Conservation (phyloP, 2,329 filamentous ascomycete species). For the Monosporascus sp. region DNA sequence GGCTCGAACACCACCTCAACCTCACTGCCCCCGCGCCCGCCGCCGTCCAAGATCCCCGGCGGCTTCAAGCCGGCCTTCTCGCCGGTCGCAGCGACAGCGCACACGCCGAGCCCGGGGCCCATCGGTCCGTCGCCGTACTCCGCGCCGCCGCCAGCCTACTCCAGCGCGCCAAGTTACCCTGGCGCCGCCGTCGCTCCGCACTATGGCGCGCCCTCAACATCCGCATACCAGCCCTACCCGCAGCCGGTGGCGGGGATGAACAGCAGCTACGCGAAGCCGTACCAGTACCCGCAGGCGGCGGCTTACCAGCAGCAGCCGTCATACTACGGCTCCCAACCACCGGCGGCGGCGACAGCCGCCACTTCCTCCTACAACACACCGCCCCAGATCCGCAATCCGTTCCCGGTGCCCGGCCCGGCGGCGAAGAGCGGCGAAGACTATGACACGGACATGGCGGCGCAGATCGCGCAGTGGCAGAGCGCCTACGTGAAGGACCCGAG, state of each 20-base stretch:
- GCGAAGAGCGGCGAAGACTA: slow-evolving; percentile 37
- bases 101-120: slow-evolving; percentile 26
- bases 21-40: slow-evolving; percentile 75
- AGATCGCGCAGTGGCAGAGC: slow-evolving; percentile 93
- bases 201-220: slow-evolving; percentile 37
- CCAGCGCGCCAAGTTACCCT: slow-evolving; percentile 30
- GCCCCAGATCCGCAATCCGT: slow-evolving; percentile 77
- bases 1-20: slow-evolving; percentile 46
- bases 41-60: slow-evolving; percentile 46
- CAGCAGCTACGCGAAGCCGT: slow-evolving; percentile 17
- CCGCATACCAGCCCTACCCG: slow-evolving; percentile 34
- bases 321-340: slow-evolving; percentile 27
- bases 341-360: slow-evolving; percentile 29
- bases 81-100: slow-evolving; percentile 27
- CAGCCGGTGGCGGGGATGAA: slow-evolving; percentile 13
- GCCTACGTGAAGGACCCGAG: slow-evolving; percentile 60
- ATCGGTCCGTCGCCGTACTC: slow-evolving; percentile 24
- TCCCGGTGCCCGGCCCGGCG: slow-evolving; percentile 57
- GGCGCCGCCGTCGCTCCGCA: slow-evolving; percentile 34
- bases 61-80: slow-evolving; percentile 50
- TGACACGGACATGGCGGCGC: slow-evolving; percentile 80
- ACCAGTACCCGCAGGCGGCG: slow-evolving; percentile 25
- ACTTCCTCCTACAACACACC: slow-evolving; percentile 43
- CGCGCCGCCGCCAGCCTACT: slow-evolving; percentile 34
- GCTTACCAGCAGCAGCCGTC: slow-evolving; percentile 25